Evolutionary conservation across 129 eudicot species (phyloP).

Genomic region (Centella asiatica): DNA sequence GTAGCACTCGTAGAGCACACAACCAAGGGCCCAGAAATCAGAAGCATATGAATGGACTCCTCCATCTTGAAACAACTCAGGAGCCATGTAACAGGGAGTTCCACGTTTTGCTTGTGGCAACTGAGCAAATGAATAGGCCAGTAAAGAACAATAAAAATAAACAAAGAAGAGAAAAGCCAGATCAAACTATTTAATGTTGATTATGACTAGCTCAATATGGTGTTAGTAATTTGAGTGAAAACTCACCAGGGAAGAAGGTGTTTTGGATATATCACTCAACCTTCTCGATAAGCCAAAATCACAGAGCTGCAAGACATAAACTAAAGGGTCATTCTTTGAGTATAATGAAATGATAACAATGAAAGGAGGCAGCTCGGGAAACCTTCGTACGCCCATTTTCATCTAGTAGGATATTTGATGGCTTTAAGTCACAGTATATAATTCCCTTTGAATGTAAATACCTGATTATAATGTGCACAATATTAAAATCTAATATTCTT

Average conservation of each 20-base stretch:
- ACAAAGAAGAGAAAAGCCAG: not conserved
- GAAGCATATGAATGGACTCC: slow-evolving; percentile 98
- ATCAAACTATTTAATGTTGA: not conserved
- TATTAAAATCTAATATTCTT: slow-evolving; percentile 2
- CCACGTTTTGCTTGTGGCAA: slow-evolving; percentile 98
- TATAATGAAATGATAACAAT: no score
- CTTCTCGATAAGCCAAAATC: slow-evolving; percentile 93
- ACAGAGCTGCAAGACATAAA: slow-evolving; percentile 55
- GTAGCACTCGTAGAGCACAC: slow-evolving; percentile 91
- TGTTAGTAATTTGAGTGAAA: not conserved
- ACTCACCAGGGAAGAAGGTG: slow-evolving; percentile 74
- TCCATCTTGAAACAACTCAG: slow-evolving; percentile 92
- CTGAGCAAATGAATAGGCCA: slow-evolving; percentile 30
- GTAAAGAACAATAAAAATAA: slow-evolving; percentile 3
- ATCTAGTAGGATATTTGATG: slow-evolving; percentile 87
- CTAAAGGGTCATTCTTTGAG: no score
- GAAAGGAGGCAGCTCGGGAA: slow-evolving; percentile 10
- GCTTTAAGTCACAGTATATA: slow-evolving; percentile 86
- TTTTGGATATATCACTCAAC: slow-evolving; percentile 69
- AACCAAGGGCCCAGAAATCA: slow-evolving; percentile 98
- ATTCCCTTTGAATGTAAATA: slow-evolving; percentile 88
- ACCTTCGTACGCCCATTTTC: slow-evolving; percentile 97
- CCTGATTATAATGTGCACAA: slow-evolving; percentile 37
- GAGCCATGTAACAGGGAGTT: slow-evolving; percentile 99
- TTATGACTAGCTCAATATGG: not conserved